Percentiles rank a stretch among this genome's conserved stretches.
phyloP scores from a whole-genome alignment of 805 yeast genomes.

The Schwanniomyces sp. region DNA sequence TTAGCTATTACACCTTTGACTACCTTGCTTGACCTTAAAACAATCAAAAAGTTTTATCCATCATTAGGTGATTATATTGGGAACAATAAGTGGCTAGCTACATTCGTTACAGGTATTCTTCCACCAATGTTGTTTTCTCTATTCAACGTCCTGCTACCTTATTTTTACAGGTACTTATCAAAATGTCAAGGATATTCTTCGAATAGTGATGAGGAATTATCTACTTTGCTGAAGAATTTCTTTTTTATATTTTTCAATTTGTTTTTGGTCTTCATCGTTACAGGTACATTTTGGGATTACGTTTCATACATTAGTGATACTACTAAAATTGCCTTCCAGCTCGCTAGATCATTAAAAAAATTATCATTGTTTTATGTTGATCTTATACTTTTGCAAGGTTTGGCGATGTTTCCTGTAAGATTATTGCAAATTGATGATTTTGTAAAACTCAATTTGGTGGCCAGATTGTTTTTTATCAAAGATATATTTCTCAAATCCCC shows the following conservation, averaged over 20 bases:
- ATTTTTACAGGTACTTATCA: slow-evolving; percentile 52
- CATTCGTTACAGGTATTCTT: slow-evolving; percentile 59
- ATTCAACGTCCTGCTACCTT: slow-evolving; percentile 54
- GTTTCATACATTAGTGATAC: slow-evolving; percentile 58
- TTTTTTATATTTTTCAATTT: slow-evolving; percentile 60
- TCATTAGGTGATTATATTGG: slow-evolving; percentile 53
- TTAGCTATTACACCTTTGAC: slow-evolving; percentile 59
- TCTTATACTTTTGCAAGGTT: slow-evolving; percentile 68
- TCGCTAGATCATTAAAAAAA: slow-evolving; percentile 53
- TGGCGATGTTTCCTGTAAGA: slow-evolving; percentile 61
- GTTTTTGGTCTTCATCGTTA: slow-evolving; percentile 59
- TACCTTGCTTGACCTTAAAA: slow-evolving; percentile 54
- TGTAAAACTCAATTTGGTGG: slow-evolving; percentile 40
- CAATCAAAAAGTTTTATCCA: slow-evolving; percentile 60
- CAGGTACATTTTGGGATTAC: slow-evolving; percentile 63
- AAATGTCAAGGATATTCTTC: slow-evolving; percentile 53
- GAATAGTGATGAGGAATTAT: slow-evolving; percentile 58
- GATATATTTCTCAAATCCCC: slow-evolving; percentile 47
- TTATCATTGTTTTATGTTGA: slow-evolving; percentile 57
- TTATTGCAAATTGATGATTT: slow-evolving; percentile 57
- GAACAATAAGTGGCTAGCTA: slow-evolving; percentile 50
- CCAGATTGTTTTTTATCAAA: slow-evolving; percentile 38
- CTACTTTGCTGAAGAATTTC: slow-evolving; percentile 58
- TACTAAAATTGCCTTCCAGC: slow-evolving; percentile 54
- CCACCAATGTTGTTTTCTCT: slow-evolving; percentile 61